Conservation (phyloP, 106 monocot genomes). For the Ottelia alismoides region DNA sequence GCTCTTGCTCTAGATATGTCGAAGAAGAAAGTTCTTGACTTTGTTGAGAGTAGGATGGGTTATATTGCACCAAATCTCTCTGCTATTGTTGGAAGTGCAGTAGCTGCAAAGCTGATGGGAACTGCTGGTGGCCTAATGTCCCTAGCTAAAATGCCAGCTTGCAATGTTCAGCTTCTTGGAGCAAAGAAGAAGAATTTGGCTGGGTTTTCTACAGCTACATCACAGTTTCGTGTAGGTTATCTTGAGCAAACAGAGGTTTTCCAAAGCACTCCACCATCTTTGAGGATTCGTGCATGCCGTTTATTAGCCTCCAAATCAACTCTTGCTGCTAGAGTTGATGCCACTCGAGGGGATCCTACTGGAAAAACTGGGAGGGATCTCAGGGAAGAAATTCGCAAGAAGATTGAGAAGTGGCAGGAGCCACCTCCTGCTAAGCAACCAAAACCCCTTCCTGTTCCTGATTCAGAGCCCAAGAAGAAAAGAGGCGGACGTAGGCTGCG, state of each 20-base stretch:
- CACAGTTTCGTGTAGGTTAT: slow-evolving; percentile 74
- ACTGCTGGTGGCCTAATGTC: slow-evolving; percentile 76
- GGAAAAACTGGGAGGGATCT: slow-evolving; percentile 65
- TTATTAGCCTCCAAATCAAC: slow-evolving; percentile 74
- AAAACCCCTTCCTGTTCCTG: too few species aligned
- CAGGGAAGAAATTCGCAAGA: slow-evolving; percentile 57
- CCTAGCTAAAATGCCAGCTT: slow-evolving; percentile 87
- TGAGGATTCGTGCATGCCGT: slow-evolving; percentile 61
- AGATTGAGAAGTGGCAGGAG: too few species aligned
- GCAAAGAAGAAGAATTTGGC: slow-evolving; percentile 82
- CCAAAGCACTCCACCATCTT: too few species aligned
- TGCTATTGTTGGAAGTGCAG: slow-evolving; percentile 75
- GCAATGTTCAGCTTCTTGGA: slow-evolving; percentile 84
- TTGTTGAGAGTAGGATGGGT: too few species aligned
- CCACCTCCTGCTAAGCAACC: too few species aligned
- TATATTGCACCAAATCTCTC: slow-evolving; percentile 85
- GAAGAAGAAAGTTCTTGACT: too few species aligned
- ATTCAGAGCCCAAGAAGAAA: too few species aligned
- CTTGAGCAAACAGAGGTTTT: slow-evolving; percentile 79
- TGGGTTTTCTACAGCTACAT: slow-evolving; percentile 75
- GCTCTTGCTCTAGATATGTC: too few species aligned
- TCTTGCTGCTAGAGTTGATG: too few species aligned
- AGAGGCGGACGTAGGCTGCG: slow-evolving; percentile 72
- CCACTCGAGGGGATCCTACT: slow-evolving; percentile 66
- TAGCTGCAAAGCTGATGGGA: too few species aligned